Base-by-base conservation (phyloP, 305 asterid genomes). In the Stenogyne calaminthoides region DNA sequence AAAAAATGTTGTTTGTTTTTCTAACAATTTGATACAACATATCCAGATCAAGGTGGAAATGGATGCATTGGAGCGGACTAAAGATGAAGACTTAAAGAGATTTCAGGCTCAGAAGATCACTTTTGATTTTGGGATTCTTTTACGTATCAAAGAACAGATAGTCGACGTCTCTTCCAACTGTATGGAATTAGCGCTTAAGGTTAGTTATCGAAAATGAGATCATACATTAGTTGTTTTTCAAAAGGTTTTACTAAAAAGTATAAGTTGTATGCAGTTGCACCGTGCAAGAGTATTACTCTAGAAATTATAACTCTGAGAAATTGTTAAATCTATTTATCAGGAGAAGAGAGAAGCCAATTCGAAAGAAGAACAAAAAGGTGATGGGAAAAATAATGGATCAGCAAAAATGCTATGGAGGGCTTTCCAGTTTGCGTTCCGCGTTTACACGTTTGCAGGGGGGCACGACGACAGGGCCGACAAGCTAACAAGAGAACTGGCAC, bases 381-480 rank as follows among this genome's bases (percentile, higher is more conserved):
- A 78, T 3, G 77, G 68, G 32, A 76, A 73, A 15, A 90, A 82
- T 71, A 81, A 64, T 14, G 91, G 81, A 75, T 81, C 90, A 0
- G 84, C 76, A 27, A 88, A 89, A 79, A 75, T 85, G 59, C 88
- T 90, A 2, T 95, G 98, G 99, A 88, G 82, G 86, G 91, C 98
- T 44, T 95, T 95, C 79, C 98, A 95, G 77, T 90, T 95, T 77
- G 99, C 99, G 12, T 95, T 81, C 65, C 77, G 93, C 10, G 93
- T 95, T 29, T 92, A 95, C 84, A 86, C 96, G 1, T 92, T 95
- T 66, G 91, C 97, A 2, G 98, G 99, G 6, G 99, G 99, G 52
- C 93, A 90, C 7, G 99, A 95, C 49, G 99, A 95, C 14, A 88
- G 96, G n/a, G 98, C 99, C 47, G 97, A 92, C 74, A 86, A 71